phyloP scores from a whole-genome alignment of 2,329 filamentous ascomycete species.

The Lachnellula cervina region DNA sequence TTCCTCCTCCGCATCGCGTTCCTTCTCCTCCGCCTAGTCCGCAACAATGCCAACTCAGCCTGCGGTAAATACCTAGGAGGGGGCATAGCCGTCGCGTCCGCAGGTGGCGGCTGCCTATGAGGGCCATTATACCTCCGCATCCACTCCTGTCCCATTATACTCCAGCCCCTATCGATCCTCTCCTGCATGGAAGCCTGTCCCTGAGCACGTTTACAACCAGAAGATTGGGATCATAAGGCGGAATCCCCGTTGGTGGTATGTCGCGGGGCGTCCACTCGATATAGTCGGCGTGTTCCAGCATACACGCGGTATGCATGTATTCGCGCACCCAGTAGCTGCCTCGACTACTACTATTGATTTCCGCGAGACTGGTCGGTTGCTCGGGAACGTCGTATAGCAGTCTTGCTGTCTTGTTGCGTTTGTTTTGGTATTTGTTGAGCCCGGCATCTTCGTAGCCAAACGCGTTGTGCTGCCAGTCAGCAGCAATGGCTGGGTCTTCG shows the following conservation, averaged over 20 bases:
- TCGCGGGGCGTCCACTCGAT: background rate
- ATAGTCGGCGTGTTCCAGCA: background rate
- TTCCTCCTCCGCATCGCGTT: background rate
- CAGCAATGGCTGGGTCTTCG: background rate
- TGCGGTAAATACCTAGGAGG: background rate
- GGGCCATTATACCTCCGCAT: background rate
- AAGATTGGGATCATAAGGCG: background rate
- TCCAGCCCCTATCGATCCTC: background rate
- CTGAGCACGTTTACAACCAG: background rate
- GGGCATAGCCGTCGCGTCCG: background rate
- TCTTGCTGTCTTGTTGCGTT: background rate
- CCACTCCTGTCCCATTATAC: background rate
- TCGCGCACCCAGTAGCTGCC: background rate
- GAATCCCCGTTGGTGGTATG: background rate
- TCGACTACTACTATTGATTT: background rate
- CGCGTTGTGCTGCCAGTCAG: background rate
- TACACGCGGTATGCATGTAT: background rate
- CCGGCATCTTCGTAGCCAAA: background rate
- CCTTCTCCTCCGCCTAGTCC: background rate
- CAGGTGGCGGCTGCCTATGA: background rate
- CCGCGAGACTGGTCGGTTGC: background rate
- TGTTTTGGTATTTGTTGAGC: background rate
- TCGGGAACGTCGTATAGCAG: background rate
- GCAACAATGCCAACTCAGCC: background rate
- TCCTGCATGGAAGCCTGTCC: background rate